Base-by-base conservation (phyloP, 805 yeast genomes). In the Saturnispora kantuleensis region DNA sequence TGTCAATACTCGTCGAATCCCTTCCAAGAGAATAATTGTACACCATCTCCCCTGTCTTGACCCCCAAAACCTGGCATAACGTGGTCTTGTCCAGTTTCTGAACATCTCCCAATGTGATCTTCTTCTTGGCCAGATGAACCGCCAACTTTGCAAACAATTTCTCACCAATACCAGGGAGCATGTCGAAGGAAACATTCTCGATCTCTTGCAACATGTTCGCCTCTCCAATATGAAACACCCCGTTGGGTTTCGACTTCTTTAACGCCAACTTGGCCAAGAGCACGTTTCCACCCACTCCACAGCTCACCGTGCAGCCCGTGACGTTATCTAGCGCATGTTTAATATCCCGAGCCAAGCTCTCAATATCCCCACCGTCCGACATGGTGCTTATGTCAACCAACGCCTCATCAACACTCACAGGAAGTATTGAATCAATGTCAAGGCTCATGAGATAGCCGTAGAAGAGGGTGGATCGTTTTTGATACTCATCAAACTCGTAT, bases 371-470 rank as follows among this genome's bases (percentile, higher is more conserved):
- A 13, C 30, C 18, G 5, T 16, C 33, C 17, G 55, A 43, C 18
- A 66, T 31, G 1, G 59, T 36, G 0, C 71, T 64, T 1, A 81
- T 69, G 53, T 86, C 95, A 9, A 86, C 57, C n/a, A 93, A 64
- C 0, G 88, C 96, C 57, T 93, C 98, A 60, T 93, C 97, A 3
- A 93, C 79, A 49, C 94, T 87, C 1, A 93, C 85, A 0, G 97
- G 97, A 29, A 79, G 69, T 2, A 88, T 74, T 39, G 79, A 69
- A 33, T 64, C 65, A 13, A 69, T 66, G 0, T 65, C 56, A n/a
- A 69, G 55, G 0, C 65, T 59, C 1, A 77, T 46, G 39, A 93
- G 62, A 11, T 73, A 70, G 2, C 76, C 68, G 59, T 88, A 93
- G 42, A 93, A 76, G 8, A 61, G 61, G 21, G 71, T 68, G 0